Base-by-base conservation (phyloP, 176 grass and related monocot species). In the Eleusine coracana region DNA sequence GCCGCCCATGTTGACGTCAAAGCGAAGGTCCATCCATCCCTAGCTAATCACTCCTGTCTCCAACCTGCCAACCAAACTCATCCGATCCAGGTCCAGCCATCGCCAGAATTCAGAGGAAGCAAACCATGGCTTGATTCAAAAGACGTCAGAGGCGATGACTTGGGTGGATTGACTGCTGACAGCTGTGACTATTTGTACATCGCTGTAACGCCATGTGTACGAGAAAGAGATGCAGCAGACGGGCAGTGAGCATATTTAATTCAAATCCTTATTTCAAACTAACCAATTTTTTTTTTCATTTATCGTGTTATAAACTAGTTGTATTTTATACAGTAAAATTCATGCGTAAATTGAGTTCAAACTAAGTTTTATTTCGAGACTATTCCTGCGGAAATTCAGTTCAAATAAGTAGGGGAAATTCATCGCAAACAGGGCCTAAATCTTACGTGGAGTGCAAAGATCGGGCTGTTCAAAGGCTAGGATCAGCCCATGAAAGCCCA, bases 1-100 rank as follows among this genome's bases (percentile, higher is more conserved):
- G 84, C 77, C 84, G 70, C 46, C 31, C 78, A 74, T 55, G 66
- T 80, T 80, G 77, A 86, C 38, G 61, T 45, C 7, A 66, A 82
- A 68, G 63, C 16, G 31, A 80, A n/a, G 20, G 68, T 21, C 25
- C 34, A 21, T 79, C 2, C 29, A 20, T 23, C 31, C 31, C 31
- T 34, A 39, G 31, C 31, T 34, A 10, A 38, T 68, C 60, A 10
- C 60, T 66, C 1, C 1, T 87, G 80, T 87, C 79, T 42, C 86
- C 85, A 39, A 62, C 65, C 79, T 77, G 66, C 62, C 85, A 50
- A 82, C 73, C 65, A 71, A 85, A 48, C 62, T 18, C 50, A 6
- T 9, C 31, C 79, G 12, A 23, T 52, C n/a, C 63, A 9, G 28
- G 29, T 52, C 34, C 36, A 27, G 20, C 56, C 67, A 37, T 74